phyloP scores from a whole-genome alignment of 257 asterid species.

The Gentiana dahurica region DNA sequence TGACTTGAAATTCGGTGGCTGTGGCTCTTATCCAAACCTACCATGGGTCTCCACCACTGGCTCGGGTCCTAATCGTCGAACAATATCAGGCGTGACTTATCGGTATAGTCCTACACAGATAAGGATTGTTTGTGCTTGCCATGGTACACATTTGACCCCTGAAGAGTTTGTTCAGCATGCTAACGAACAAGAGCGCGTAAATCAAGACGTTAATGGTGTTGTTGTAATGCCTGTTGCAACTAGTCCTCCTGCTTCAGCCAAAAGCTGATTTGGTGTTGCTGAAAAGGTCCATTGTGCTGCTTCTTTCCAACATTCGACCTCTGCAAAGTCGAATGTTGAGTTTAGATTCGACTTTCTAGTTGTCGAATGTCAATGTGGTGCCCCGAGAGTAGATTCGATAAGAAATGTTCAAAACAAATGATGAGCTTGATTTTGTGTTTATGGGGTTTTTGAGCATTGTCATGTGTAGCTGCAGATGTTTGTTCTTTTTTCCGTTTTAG shows the following conservation, averaged over 20 bases:
- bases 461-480: no score
- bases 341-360: no score
- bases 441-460: no score
- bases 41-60: slow-evolving; percentile 95
- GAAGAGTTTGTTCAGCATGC: slow-evolving; percentile 82
- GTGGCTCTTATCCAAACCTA: slow-evolving; percentile 74
- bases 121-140: slow-evolving; percentile 89
- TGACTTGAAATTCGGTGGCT: slow-evolving; percentile 83
- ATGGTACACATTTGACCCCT: slow-evolving; percentile 88
- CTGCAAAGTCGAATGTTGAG: no score
- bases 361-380: no score
- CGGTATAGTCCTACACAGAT: slow-evolving; percentile 73
- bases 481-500: no score
- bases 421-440: no score
- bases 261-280: slow-evolving; percentile 34
- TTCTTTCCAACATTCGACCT: no score
- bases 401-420: no score
- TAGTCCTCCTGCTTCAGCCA: slow-evolving; percentile 73
- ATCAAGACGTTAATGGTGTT: slow-evolving; percentile 36
- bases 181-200: slow-evolving; percentile 34
- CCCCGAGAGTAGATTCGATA: no score
- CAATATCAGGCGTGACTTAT: slow-evolving; percentile 92
- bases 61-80: slow-evolving; percentile 69
- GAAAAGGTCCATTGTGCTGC: not conserved
- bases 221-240: slow-evolving; percentile 38